Evolutionary conservation across 257 asterid species (phyloP), one percentile per base, ranked within the genome.

Genomic region (Osmanthus fragrans): DNA sequence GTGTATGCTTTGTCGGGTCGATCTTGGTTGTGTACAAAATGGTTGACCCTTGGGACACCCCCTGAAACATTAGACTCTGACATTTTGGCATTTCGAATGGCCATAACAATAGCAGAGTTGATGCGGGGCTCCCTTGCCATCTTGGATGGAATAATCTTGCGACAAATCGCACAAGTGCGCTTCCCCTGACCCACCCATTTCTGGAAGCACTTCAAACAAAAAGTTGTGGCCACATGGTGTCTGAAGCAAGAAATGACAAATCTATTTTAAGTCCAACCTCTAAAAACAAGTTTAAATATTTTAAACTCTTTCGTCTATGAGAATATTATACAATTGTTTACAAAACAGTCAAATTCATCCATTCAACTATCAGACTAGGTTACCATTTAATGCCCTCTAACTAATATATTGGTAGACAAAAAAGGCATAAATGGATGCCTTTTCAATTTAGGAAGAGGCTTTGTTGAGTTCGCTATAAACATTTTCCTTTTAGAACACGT

Each of bases 171-270:
- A 84, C 98, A 94, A 4, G 86, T 80, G 71, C 81, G 90, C 85
- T 88, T 90, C 70, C 82, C 78, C 74, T 88, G 90, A 21, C 89
- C 88, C 49, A 84, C 80, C 97, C 90, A 89, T 79, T 76, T 94
- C 47, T 90, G 90, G 68, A 92, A 94, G 89, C 98, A 94, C 84
- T 87, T 92, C 87, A 94, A 78, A 86, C 98, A 94, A 77, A 77
- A 94, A 94, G 79, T 94, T 94, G 88, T 94, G 98, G 75, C 98
- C 98, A 36, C 98, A 94, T 65, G 98, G 97, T 0, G 97, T 92
- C 98, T 94, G 92, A 45, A 87, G 82, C 72, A 81, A 71, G 45
- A 79, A 77, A 36, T 2, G 47, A 23, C 7, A 34, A 15, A 30
- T 40, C 33, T 36, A 74, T 8, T 37, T 70, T 60, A 8, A 74